Base-by-base conservation (phyloP, 345 rosid species). In the Salix suchowensis region DNA sequence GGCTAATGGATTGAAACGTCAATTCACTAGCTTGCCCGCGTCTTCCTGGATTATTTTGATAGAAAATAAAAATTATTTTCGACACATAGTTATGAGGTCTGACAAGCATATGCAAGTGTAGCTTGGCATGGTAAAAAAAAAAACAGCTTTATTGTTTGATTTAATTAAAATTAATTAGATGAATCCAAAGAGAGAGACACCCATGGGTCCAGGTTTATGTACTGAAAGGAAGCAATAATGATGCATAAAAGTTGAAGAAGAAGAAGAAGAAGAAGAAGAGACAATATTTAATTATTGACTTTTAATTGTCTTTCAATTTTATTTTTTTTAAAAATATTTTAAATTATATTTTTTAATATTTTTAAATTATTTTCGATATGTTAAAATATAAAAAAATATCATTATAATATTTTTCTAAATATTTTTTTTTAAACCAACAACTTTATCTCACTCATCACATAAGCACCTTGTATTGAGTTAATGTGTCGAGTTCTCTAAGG, bases 121-220 rank as follows among this genome's bases (percentile, higher is more conserved):
- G 44, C 0, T 10, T 34, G 37, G 37, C 37, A 34, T 1, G 37
- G 7, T 34, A 4, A 34, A 0, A 34, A 34, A 34, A 34, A 34
- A 34, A 34, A 34, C 28, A 58, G 64, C 64, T 58, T 58, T 58
- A 58, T 23, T 58, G 26, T 58, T 58, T 23, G 9, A 2, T 55
- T 5, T 4, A 7, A 23, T n/a, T 55, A 55, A 40, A 40, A 55
- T n/a, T 55, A 55, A 55, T n/a, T 55, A 55, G 26, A 21, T n/a
- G 61, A 21, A 55, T 9, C 61, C 61, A 21, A 55, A 8, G 61
- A n/a, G 28, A 55, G n/a, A n/a, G 4, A n/a, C 62, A 7, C 10
- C 24, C 18, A 73, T 64, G 76, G 76, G 76, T 64, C 69, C 70
- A 64, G 64, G 34, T 61, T 73, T 26, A 62, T 40, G 37, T 60